Evolutionary conservation across 2,329 filamentous ascomycete genomes (phyloP).

Genomic region (Pestalotiopsis sp.): DNA sequence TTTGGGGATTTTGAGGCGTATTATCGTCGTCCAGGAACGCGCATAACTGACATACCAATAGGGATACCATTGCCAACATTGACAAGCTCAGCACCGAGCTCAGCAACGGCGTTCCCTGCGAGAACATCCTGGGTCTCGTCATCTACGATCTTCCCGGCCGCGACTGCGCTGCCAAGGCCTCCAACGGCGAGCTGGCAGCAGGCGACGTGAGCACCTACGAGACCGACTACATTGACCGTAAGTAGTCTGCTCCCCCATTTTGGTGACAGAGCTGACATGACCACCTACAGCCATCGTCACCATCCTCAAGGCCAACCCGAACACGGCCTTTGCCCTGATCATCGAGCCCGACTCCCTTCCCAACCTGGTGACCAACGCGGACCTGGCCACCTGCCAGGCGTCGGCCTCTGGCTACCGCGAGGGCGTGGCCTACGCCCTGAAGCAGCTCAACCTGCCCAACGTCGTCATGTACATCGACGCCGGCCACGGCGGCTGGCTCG

Average conservation of each 20-base stretch:
- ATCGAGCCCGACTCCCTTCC: conserved; percentile 61
- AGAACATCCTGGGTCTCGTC: conserved; percentile 48
- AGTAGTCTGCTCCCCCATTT: conserved; percentile 10
- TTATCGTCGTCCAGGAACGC: neutral
- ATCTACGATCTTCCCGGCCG: conserved; percentile 62
- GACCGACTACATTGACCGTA: conserved; percentile 52
- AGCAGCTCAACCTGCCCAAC: conserved; percentile 56
- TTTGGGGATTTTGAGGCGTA: neutral
- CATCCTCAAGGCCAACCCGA: conserved; percentile 46
- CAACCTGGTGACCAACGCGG: conserved; percentile 60
- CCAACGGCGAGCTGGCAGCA: conserved; percentile 59
- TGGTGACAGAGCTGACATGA: too few species aligned
- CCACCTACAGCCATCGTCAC: conserved; percentile 36
- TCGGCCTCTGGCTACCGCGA: conserved; percentile 51
- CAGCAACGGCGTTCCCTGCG: conserved; percentile 41
- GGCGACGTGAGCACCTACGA: conserved; percentile 55
- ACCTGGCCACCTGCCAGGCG: conserved; percentile 49
- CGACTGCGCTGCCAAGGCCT: conserved; percentile 60
- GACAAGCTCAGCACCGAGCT: conserved; percentile 50
- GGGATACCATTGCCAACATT: conserved; percentile 54
- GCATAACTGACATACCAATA: conserved; percentile 20
- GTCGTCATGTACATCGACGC: conserved; percentile 62
- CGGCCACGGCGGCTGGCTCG: conserved; percentile 62
- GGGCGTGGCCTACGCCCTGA: conserved; percentile 54
- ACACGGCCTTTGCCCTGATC: conserved; percentile 47